Conservation (phyloP, 768 basidiomycete genomes). For the Leccinellum rugosiceps region DNA sequence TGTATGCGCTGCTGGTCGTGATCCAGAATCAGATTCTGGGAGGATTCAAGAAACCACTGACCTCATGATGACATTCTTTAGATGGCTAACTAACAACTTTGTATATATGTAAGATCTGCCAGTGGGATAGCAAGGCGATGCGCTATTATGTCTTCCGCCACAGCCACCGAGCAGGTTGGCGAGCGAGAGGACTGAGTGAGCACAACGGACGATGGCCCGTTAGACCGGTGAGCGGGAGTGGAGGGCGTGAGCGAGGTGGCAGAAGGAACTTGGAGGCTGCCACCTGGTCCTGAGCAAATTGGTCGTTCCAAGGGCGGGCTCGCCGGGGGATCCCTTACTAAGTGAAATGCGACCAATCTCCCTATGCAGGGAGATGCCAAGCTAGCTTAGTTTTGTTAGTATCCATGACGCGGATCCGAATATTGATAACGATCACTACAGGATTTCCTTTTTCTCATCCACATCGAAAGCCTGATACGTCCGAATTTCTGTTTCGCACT, state of each 20-base stretch:
- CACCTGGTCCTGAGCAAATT: too few species aligned
- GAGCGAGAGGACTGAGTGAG: too few species aligned
- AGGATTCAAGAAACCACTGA: constrained; percentile 14
- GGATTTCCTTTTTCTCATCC: not conserved
- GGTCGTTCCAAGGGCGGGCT: too few species aligned
- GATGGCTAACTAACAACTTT: not conserved
- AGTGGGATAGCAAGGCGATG: not conserved
- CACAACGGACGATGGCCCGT: too few species aligned
- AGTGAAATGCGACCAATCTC: not conserved
- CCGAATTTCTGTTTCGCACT: not conserved
- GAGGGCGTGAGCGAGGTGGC: too few species aligned
- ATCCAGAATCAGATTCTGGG: constrained; percentile 59
- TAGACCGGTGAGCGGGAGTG: too few species aligned
- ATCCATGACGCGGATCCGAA: not conserved
- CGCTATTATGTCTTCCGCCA: not conserved
- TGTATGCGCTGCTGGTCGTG: constrained; percentile 58
- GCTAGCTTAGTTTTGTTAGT: not conserved
- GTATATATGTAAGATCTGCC: not conserved
- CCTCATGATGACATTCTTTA: not conserved
- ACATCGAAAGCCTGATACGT: not conserved
- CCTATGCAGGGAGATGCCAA: not conserved
- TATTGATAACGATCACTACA: not conserved
- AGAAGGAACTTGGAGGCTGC: too few species aligned
- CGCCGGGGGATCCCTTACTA: too few species aligned
- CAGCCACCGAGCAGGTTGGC: too few species aligned